Evolutionary conservation across 1,284 basidiomycete genomes (phyloP).

Genomic region (Ganoderma sp.): DNA sequence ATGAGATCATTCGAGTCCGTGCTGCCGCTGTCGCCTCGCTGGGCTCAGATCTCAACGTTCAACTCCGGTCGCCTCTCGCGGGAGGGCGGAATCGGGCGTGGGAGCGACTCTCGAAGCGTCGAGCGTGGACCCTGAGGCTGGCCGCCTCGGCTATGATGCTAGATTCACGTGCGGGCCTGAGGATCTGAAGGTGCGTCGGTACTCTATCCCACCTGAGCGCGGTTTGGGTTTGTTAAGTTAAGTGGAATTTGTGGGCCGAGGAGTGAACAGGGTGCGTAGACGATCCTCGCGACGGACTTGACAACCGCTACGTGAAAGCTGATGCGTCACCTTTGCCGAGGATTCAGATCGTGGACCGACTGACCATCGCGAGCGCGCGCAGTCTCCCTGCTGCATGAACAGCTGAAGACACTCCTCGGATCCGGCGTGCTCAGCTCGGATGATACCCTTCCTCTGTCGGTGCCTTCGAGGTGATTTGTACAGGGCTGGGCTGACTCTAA

Average conservation of each 20-base stretch:
- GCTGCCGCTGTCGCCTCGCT: no score
- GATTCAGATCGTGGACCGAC: background rate
- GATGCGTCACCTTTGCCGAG: background rate
- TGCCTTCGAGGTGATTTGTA: background rate
- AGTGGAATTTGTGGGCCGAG: no score
- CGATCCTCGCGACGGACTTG: slow-evolving; percentile 42
- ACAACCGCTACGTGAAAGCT: slow-evolving; percentile 38
- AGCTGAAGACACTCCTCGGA: slow-evolving; percentile 40
- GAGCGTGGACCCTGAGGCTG: background rate
- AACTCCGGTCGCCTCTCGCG: no score
- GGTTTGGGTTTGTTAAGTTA: no score
- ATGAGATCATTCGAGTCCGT: no score
- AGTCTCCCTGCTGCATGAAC: slow-evolving; percentile 28
- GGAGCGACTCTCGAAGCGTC: background rate
- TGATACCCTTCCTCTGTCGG: background rate
- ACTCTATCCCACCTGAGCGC: no score
- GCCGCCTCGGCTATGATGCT: slow-evolving; percentile 9
- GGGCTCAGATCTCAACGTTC: no score
- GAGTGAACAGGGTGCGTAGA: slow-evolving; percentile 15
- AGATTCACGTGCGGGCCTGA: slow-evolving; percentile 41
- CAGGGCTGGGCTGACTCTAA: background rate
- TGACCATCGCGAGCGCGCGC: no score
- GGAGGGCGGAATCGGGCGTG: background rate
- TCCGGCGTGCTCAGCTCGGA: slow-evolving; percentile 48
- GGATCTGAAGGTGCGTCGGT: slow-evolving; percentile 36